A percentile compares a stretch with the other conserved stretches of the same genome.
Conservation (phyloP, 805 yeast species). For the Ogataea salicorniae region DNA sequence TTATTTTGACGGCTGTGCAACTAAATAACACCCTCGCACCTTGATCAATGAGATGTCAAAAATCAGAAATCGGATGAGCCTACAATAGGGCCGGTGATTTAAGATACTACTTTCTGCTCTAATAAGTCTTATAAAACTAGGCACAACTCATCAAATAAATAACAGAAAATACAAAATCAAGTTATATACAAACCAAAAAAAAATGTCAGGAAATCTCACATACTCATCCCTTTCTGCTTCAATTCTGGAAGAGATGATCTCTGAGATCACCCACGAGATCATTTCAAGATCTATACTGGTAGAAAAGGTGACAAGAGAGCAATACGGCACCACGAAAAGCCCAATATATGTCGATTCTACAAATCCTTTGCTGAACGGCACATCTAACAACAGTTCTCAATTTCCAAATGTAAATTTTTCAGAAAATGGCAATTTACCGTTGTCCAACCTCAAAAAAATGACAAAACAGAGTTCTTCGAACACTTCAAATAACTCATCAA, state of each 20-base stretch:
- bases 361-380: conserved; percentile 2
- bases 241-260: conserved; percentile 29
- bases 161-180: not conserved
- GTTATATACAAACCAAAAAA: conserved; percentile 1
- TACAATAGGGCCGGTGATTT: no score
- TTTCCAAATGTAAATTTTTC: not conserved
- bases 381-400: not conserved
- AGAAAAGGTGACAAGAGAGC: conserved; percentile 27
- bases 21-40: no score
- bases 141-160: no score
- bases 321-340: conserved; percentile 26
- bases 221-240: conserved; percentile 28
- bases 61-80: no score
- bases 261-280: conserved; percentile 31
- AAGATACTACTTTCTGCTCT: no score
- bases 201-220: conserved; percentile 19
- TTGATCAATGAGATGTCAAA: no score
- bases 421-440: conserved; percentile 2
- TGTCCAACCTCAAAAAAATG: conserved; percentile 10
- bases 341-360: conserved; percentile 23
- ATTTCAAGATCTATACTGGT: conserved; percentile 25
- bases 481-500: conserved; percentile 14
- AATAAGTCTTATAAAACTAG: no score
- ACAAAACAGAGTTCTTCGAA: conserved; percentile 5
- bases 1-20: no score